These are phyloP conservation scores for Lentinus polychrous DNA, from an alignment of 1,284 basidiomycete species.

Conservation along the genomic window DNA sequence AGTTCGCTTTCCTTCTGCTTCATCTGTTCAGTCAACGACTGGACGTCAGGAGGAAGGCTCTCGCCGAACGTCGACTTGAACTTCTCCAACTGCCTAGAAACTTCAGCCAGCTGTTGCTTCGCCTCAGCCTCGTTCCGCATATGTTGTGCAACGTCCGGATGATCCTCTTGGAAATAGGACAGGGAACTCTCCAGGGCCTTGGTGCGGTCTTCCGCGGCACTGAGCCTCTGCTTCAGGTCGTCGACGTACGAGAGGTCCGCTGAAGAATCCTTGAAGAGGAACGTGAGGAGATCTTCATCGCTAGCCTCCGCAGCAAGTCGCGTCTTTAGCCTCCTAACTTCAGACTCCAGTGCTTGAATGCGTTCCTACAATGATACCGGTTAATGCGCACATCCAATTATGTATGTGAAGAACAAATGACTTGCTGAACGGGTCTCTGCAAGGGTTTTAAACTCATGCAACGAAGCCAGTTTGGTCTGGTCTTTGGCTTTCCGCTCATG, in stretches of 20 bases:
- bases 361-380: slow-evolving; percentile 53
- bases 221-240: slow-evolving; percentile 55
- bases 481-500: slow-evolving; percentile 69
- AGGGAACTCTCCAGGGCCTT: slow-evolving; percentile 47
- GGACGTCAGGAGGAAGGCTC: slow-evolving; percentile 39
- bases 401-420: slow-evolving; percentile 7
- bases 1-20: slow-evolving; percentile 59
- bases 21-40: slow-evolving; percentile 47
- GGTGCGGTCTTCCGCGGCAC: slow-evolving; percentile 45
- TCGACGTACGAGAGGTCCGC: slow-evolving; percentile 61
- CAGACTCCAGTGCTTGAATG: slow-evolving; percentile 66
- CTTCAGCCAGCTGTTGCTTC: slow-evolving; percentile 41
- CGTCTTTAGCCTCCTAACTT: slow-evolving; percentile 72
- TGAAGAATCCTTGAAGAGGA: slow-evolving; percentile 54
- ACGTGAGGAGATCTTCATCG: slow-evolving; percentile 66
- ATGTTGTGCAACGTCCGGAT: slow-evolving; percentile 42
- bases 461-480: slow-evolving; percentile 51
- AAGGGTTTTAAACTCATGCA: slow-evolving; percentile 68
- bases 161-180: slow-evolving; percentile 33
- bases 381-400: slow-evolving; percentile 10
- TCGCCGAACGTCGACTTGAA: slow-evolving; percentile 64
- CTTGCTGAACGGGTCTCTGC: slow-evolving; percentile 63
- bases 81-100: slow-evolving; percentile 42
- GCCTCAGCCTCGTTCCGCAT: slow-evolving; percentile 47
- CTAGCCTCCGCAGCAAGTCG: slow-evolving; percentile 71